Base-by-base conservation (phyloP, 2,329 filamentous ascomycete genomes). In the Talaromyces sp. region DNA sequence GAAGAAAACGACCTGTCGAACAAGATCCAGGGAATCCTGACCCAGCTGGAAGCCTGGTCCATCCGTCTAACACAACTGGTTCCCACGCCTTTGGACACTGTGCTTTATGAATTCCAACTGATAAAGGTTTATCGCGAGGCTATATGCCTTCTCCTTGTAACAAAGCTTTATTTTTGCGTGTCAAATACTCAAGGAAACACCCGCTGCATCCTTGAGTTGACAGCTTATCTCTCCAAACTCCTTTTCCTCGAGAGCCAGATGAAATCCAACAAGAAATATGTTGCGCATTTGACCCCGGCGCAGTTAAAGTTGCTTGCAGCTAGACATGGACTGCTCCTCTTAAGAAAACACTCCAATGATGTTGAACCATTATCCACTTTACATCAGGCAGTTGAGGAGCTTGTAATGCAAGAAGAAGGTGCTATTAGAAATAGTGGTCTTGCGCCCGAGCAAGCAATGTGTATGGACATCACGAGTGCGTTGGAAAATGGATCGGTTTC, bases 161-260 rank as follows among this genome's bases (percentile, higher is more conserved):
- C 35, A 38, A 38, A 38, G 4, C 6, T n/a, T n/a, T 38, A n/a
- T n/a, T 9, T 38, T n/a, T 8, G 17, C 35, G 10, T 26, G 17
- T 1, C 2, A 43, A 6, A 14, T 10, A 38, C 31, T 4, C 5
- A 56, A 56, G 4, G 14, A 10, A 14, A 21, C 26, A 3, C 27
- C 5, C n/a, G 27, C 19, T 56, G 54, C 7, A 21, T 56, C 4
- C 54, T 24, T 32, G 27, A 56, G 7, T 21, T 56, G 11, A 56
- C 27, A 54, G 57, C 57, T 31, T 59, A 59, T 24, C 27, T 59
- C 32, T 59, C 50, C 17, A 59, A 59, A 19, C 50, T 59, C 4
- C 9, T 52, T 24, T 46, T 59, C n/a, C 35, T 59, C 11, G 57
- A 59, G 24, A 17, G 38, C 14, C 35, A 46, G 3, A 27, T 59